A percentile compares a stretch with the other conserved stretches of the same genome.
phyloP scores from a whole-genome alignment of 306 rosid species.

The Lathyrus sativus region DNA sequence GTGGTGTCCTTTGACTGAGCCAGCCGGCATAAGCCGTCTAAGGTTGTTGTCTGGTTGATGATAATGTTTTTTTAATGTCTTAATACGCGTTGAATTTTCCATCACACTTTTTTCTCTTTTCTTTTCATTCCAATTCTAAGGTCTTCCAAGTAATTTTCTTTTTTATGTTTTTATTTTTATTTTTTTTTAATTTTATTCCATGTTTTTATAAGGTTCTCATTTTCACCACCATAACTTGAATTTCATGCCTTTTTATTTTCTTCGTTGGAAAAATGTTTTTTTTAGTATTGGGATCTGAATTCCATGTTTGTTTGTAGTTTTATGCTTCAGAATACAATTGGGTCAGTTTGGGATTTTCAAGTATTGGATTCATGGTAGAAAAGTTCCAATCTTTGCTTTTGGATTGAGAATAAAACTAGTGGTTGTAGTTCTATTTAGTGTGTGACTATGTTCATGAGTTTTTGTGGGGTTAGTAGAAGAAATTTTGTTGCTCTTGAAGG shows the following conservation, averaged over 20 bases:
- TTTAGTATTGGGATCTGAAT: conserved; percentile 36
- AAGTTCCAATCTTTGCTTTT: conserved; percentile 34
- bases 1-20: conserved; percentile 65
- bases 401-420: conserved; percentile 6
- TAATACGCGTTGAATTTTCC: conserved; percentile 77
- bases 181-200: conserved; percentile 10
- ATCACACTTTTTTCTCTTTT: conserved; percentile 37
- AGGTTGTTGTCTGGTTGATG: conserved; percentile 39
- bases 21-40: conserved; percentile 78
- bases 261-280: not conserved
- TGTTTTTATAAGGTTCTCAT: conserved; percentile 35
- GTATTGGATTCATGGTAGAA: conserved; percentile 30
- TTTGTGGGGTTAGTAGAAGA: conserved; percentile 15
- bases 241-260: too few relatives aligned
- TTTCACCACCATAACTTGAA: conserved; percentile 23
- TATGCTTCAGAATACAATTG: conserved; percentile 32
- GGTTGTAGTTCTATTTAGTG: conserved; percentile 15
- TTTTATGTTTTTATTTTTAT: not conserved
- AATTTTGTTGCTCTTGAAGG: conserved; percentile 25
- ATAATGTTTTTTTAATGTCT: conserved; percentile 41
- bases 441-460: conserved; percentile 37
- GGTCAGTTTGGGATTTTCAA: conserved; percentile 41
- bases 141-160: conserved; percentile 25
- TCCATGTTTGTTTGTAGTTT: conserved; percentile 37
- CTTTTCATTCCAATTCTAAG: conserved; percentile 40